Base-by-base conservation (phyloP, 768 basidiomycete species). In the Rhizopogon salebrosus region DNA sequence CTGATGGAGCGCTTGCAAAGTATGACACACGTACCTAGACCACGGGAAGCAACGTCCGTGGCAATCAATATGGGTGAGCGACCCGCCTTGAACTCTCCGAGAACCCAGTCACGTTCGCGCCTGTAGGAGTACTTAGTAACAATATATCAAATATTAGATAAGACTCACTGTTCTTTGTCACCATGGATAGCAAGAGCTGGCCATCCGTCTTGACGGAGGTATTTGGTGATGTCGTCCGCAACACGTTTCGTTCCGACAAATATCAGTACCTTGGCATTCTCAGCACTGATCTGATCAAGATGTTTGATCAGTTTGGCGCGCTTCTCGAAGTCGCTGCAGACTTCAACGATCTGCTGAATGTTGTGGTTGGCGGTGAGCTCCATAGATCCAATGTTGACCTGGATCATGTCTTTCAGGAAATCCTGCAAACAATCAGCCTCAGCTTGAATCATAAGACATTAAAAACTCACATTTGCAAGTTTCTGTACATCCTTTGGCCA, bases 401-500 rank as follows among this genome's bases (percentile, higher is more conserved):
- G 97, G 60, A 98, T 97, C 77, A 89, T 92, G 70, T 98, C 95
- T 60, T 85, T 80, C 60, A 97, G 73, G 78, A 98, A 99, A 72
- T 98, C 97, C 89, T 92, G 26, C 22, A 27, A 24, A 48, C 41
- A 50, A 53, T 53, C 48, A 57, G 45, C 18, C 18, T 52, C 5
- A 29, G 0, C 4, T 11, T n/a, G 46, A 26, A 23, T 2, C 26
- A n/a, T 10, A 41, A 16, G 2, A 29, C 48, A 22, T 18, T 2
- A 11, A 54, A 14, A 10, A 65, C 72, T 48, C 61, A 92, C 90
- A 66, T 85, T 89, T 16, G 97, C 97, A 57, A 99, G 82, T 63
- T 94, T 92, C 73, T 99, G 97, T 3, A 99, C 97, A 64, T 99
- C 97, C 72, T 98, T 98, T 13, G 97, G 97, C 97, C 97, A 99